Evolutionary conservation across 139 green algal genomes (phyloP).

Genomic region (Trebouxia sp.): DNA sequence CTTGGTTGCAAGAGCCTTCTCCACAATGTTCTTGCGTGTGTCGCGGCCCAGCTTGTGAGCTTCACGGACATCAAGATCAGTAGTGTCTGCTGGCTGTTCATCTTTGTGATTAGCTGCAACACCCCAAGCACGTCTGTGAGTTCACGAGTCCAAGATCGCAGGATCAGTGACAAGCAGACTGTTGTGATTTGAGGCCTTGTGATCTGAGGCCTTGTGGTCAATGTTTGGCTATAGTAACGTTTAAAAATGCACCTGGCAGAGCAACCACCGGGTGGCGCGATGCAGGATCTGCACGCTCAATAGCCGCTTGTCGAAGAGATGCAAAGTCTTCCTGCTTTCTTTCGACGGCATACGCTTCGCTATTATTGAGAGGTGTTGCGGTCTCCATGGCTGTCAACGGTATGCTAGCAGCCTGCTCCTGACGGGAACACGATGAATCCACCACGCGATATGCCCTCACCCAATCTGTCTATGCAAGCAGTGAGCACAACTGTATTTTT

Average conservation of each 20-base stretch:
- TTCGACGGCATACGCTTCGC: not conserved
- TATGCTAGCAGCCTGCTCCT: not conserved
- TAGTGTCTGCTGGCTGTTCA: not conserved
- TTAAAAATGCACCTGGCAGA: not conserved
- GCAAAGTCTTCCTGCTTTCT: not conserved
- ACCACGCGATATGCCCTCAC: too few species aligned
- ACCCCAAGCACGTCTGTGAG: too few species aligned
- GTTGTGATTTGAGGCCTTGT: too few species aligned
- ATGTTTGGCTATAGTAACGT: not conserved
- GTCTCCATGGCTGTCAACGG: not conserved
- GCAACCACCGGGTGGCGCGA: not conserved
- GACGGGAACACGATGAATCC: too few species aligned
- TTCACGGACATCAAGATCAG: not conserved
- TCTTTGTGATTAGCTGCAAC: not conserved
- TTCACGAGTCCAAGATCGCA: too few species aligned
- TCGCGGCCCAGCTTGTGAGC: slow-evolving; percentile 9
- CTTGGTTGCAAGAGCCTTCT: slow-evolving; percentile 37
- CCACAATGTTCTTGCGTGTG: slow-evolving; percentile 27
- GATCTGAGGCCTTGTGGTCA: too few species aligned
- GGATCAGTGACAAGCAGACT: too few species aligned
- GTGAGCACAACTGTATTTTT: too few species aligned
- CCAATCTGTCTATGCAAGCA: not conserved
- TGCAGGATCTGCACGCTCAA: not conserved
- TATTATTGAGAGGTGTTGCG: not conserved
- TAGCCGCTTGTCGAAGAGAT: not conserved